A percentile compares a stretch with the other conserved stretches of the same genome.
These are phyloP conservation scores for Delitschia confertaspora DNA, from an alignment of 495 filamentous ascomycete species.

Conservation along the genomic window DNA sequence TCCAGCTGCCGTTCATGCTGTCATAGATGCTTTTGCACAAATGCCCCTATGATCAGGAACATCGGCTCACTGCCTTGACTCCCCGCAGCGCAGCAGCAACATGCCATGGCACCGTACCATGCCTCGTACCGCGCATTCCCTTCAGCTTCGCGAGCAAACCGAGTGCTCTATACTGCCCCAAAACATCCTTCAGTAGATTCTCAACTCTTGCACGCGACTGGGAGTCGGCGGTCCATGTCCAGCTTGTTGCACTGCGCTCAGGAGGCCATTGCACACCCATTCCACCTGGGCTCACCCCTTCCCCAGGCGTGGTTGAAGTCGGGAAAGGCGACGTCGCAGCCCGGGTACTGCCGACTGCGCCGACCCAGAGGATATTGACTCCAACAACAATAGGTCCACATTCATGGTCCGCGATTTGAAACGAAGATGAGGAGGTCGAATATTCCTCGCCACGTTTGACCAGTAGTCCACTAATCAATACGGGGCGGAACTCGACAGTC, in stretches of 20 bases:
- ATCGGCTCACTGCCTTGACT: constrained; percentile 45
- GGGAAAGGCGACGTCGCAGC: constrained; percentile 13
- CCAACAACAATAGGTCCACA: constrained; percentile 18
- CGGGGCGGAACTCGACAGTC: constrained; percentile 53
- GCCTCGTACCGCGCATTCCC: constrained; percentile 53
- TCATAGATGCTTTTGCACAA: background rate
- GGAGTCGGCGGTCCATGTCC: background rate
- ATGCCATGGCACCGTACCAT: constrained; percentile 73
- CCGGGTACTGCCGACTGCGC: constrained; percentile 14
- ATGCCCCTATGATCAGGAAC: constrained; percentile 6
- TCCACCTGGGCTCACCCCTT: constrained; percentile 22
- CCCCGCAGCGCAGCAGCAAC: constrained; percentile 68
- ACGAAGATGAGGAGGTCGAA: too few relatives aligned
- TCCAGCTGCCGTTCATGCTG: background rate
- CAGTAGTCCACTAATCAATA: constrained; percentile 64
- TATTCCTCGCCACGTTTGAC: constrained; percentile 63
- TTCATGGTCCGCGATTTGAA: constrained; percentile 26
- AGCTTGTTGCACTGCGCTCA: background rate
- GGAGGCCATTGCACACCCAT: constrained; percentile 8
- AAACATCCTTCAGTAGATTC: constrained; percentile 56
- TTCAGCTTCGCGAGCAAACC: constrained; percentile 61
- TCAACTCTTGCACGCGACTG: constrained; percentile 42
- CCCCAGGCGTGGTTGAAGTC: constrained; percentile 5
- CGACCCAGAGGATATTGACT: constrained; percentile 44
- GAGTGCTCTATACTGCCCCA: constrained; percentile 68